Conservation (phyloP, 139 green algal species). For the Chara braunii region DNA sequence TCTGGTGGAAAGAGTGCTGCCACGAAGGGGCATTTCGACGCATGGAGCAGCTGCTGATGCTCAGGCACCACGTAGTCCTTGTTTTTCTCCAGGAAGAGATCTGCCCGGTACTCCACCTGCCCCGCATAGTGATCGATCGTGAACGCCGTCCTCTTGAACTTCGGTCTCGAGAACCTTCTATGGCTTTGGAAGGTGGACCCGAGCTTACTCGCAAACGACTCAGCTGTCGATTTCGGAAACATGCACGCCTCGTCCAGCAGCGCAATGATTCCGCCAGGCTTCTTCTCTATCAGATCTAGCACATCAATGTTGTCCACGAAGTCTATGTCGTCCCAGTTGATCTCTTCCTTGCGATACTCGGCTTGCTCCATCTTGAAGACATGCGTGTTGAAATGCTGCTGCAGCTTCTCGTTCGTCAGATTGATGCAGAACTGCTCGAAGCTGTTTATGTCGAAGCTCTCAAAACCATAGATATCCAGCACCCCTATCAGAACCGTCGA, state of each 20-base stretch:
- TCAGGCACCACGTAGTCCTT: conserved; percentile 95
- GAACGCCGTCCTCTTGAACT: conserved; percentile 16
- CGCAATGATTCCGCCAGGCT: conserved; percentile 76
- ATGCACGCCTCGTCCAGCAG: conserved; percentile 78
- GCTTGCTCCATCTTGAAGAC: conserved; percentile 86
- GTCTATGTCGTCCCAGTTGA: conserved; percentile 98
- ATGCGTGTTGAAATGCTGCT: conserved; percentile 97
- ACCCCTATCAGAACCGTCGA: conserved; percentile 32
- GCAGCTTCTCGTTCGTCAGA: conserved; percentile 96
- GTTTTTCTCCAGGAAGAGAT: conserved; percentile 65
- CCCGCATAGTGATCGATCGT: conserved; percentile 28
- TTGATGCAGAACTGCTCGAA: conserved; percentile 99
- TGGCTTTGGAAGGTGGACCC: neutral
- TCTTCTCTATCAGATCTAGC: conserved; percentile 84
- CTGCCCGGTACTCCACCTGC: conserved; percentile 48
- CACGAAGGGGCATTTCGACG: conserved; percentile 56
- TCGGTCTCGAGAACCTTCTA: conserved; percentile 7
- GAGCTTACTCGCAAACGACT: neutral
- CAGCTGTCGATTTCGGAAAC: conserved; percentile 4
- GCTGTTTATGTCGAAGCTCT: conserved; percentile 40
- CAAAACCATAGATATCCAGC: conserved; percentile 48
- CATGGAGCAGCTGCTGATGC: conserved; percentile 80
- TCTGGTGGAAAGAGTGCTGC: conserved; percentile 52
- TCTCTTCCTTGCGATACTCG: conserved; percentile 93
- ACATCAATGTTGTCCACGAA: conserved; percentile 98